Base-by-base conservation (phyloP, 192 early-diverging fungal genomes). In the Coemansia umbellata region DNA sequence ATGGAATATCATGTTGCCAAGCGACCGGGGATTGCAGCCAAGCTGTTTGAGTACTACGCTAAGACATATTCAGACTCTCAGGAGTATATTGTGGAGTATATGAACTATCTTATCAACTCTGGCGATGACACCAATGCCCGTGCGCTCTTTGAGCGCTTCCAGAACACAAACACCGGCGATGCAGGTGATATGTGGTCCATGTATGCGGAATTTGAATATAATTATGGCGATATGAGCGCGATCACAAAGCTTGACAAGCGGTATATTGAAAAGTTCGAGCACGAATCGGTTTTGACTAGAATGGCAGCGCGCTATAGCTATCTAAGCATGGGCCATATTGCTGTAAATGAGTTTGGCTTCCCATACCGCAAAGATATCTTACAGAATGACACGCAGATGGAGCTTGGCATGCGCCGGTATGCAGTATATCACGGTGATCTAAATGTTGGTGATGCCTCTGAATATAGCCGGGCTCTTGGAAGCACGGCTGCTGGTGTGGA, bases 1-100 rank as follows among this genome's bases (percentile, higher is more conserved):
- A 90, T 95, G 90, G 95, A 98, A 69, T 92, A 91, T 65, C 87
- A 94, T 60, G 83, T 86, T 50, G 91, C 82, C 41, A 95, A 95
- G 76, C 88, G 93, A 52, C 65, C 85, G 1, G 63, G 51, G 2
- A 81, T 95, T 45, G 95, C 93, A 1, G 90, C 87, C 27, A 88
- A 88, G 50, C 85, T 98, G 31, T 95, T 98, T 72, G 90, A 92
- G 61, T 58, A 88, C n/a, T 92, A 89, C 19, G 68, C 91, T 50
- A 95, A 95, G 63, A 52, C 61, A 1, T 92, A 91, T 74, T 78
- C 78, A 5, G 86, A 89, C 40, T 81, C 89, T 49, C 63, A 83
- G 4, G 81, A 82, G 15, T 94, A 84, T 71, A 83, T 94, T 33
- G 53, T 78, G 31, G 78, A 89, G 42, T 98, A 98, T 57, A 69